A percentile compares a stretch with the other conserved stretches of the same genome.
Evolutionary conservation across 495 filamentous ascomycete genomes (phyloP).

Genomic region (Penicillium lividum): DNA sequence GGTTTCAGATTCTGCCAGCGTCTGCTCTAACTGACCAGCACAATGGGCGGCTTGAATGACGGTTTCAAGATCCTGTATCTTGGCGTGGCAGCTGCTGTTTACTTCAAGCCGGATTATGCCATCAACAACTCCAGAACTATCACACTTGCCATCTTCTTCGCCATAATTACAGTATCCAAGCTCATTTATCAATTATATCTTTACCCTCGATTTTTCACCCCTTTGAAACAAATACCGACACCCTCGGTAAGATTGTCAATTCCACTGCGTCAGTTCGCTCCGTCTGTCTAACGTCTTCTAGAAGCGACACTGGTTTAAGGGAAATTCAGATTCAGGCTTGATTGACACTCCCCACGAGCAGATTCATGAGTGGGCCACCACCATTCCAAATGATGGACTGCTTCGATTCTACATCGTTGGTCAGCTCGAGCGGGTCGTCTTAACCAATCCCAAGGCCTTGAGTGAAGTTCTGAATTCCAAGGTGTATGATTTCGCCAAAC

Average conservation of each 20-base stretch:
- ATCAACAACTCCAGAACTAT: slow-evolving; percentile 30
- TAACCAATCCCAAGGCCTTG: slow-evolving; percentile 65
- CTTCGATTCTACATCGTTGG: slow-evolving; percentile 68
- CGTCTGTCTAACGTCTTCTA: slow-evolving; percentile 13
- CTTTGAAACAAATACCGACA: slow-evolving; percentile 63
- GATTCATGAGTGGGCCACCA: slow-evolving; percentile 62
- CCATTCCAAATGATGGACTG: slow-evolving; percentile 76
- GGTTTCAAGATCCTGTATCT: slow-evolving; percentile 26
- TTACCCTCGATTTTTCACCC: slow-evolving; percentile 74
- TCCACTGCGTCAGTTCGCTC: background rate
- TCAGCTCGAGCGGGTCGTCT: slow-evolving; percentile 69
- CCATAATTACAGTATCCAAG: slow-evolving; percentile 26
- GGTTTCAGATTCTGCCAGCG: no score
- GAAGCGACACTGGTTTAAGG: slow-evolving; percentile 39
- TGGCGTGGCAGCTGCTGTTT: slow-evolving; percentile 26
- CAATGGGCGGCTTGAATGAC: slow-evolving; percentile 22
- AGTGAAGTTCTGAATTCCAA: slow-evolving; percentile 66
- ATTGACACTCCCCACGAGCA: slow-evolving; percentile 55
- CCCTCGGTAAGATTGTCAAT: slow-evolving; percentile 49
- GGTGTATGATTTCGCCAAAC: slow-evolving; percentile 81
- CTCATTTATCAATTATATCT: slow-evolving; percentile 55
- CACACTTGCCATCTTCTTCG: slow-evolving; percentile 26
- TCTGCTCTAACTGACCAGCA: background rate
- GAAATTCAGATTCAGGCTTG: slow-evolving; percentile 29
- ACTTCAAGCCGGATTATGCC: slow-evolving; percentile 35